These are phyloP conservation scores for Colletotrichum echinochloae DNA, from an alignment of 2,329 filamentous ascomycete genomes.

Conservation along the genomic window DNA sequence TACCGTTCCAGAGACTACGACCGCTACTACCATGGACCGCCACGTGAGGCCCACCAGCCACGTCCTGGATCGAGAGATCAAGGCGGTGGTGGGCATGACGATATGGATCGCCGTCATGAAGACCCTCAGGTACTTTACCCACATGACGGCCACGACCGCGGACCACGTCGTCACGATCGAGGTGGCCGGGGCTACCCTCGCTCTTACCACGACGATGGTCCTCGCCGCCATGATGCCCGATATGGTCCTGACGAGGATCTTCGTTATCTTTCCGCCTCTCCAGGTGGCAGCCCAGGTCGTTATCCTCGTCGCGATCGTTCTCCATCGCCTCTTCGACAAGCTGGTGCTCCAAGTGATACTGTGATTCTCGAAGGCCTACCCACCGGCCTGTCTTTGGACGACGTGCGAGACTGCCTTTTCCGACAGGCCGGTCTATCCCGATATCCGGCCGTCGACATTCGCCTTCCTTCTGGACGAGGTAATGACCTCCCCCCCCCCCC, in stretches of 20 bases:
- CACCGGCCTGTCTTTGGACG: conserved; percentile 60
- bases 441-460: conserved; percentile 54
- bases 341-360: conserved; percentile 60
- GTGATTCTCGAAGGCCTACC: conserved; percentile 68
- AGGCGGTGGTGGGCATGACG: conserved; percentile 47
- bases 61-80: conserved; percentile 43
- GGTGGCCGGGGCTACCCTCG: conserved; percentile 36
- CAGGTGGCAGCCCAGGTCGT: conserved; percentile 39
- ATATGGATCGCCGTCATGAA: conserved; percentile 47
- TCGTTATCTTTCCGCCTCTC: conserved; percentile 32
- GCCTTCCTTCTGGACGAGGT: conserved; percentile 48
- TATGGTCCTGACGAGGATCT: conserved; percentile 40
- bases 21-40: conserved; percentile 43
- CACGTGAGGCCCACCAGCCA: conserved; percentile 42
- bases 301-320: conserved; percentile 41
- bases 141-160: conserved; percentile 51
- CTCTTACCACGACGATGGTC: conserved; percentile 36
- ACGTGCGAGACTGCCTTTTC: conserved; percentile 59
- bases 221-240: conserved; percentile 40
- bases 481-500: background rate
- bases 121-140: conserved; percentile 51
- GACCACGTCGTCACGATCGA: conserved; percentile 42
- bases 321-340: conserved; percentile 49
- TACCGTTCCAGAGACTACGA: conserved; percentile 34
- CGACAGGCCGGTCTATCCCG: conserved; percentile 50